Base-by-base conservation (phyloP, 129 eudicot species). In the Chrysanthemum lavandulifolium region DNA sequence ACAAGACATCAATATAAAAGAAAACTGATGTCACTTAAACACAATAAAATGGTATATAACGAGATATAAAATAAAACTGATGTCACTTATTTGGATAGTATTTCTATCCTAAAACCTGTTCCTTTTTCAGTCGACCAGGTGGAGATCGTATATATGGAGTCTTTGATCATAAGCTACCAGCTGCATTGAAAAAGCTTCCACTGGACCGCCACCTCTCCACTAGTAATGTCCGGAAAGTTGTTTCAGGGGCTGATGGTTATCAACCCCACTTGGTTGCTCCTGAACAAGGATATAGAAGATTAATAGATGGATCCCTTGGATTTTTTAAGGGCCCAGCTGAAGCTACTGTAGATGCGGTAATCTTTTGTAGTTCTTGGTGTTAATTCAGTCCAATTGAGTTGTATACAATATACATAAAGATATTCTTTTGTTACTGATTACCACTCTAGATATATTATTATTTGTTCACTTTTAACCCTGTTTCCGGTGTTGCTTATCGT, bases 221-320 rank as follows among this genome's bases (percentile, higher is more conserved):
- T 72, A 86, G 78, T 72, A 94, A 94, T 54, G 97, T 94, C 65
- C 81, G 87, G 36, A 94, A 88, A 86, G 94, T 94, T 61, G 88
- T 94, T 71, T 79, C 99, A 11, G 99, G 90, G 80, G 99, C 99
- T 71, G 99, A 94, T 88, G 98, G 98, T 69, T 94, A 94, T 81
- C 98, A 94, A 68, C 97, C 99, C 71, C 99, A 94, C 76, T 79
- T 94, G 73, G 84, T 94, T 79, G 99, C 99, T 68, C 99, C 99
- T 64, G 99, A 94, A 68, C 99, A 94, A 86, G 99, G 99, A 62
- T 90, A 90, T 73, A 90, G 99, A 80, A 90, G 99, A 82, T 75
- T 94, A 56, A 94, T 94, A 71, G 99, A 94, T 75, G 99, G 99
- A 87, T 94, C 96, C 76, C 99, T 94, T 33, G 99, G 97, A 65